Conservation (phyloP, 2,329 filamentous ascomycete genomes). For the Sporothrix euskadiensis region DNA sequence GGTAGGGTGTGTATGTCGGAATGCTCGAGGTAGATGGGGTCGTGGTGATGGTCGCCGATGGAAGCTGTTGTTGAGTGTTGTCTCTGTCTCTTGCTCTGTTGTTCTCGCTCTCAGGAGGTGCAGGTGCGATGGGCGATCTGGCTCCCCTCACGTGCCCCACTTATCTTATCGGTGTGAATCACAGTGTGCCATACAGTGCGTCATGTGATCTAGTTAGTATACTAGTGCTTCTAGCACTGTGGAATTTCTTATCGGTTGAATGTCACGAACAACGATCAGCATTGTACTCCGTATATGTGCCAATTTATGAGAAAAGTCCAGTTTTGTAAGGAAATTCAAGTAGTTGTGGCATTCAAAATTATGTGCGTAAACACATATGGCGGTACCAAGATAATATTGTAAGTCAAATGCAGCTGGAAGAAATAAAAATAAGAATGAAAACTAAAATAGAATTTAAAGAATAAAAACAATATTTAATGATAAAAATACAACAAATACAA, state of each 20-base stretch:
- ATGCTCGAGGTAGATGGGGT: neutral
- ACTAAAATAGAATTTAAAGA: neutral
- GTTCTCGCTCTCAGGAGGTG: slow-evolving; percentile 7
- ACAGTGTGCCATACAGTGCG: neutral
- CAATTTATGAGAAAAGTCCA: too few relatives aligned
- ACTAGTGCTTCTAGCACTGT: too few relatives aligned
- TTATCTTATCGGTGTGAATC: slow-evolving; percentile 6
- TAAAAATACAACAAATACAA: neutral
- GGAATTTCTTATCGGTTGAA: too few relatives aligned
- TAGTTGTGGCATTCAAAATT: too few relatives aligned
- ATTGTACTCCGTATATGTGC: too few relatives aligned
- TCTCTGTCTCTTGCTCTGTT: too few relatives aligned
- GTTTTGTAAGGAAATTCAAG: too few relatives aligned
- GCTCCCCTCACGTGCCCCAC: slow-evolving; percentile 21
- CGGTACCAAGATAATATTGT: too few relatives aligned
- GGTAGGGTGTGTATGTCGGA: neutral
- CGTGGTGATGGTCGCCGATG: neutral
- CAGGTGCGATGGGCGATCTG: slow-evolving; percentile 21
- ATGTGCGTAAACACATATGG: too few relatives aligned
- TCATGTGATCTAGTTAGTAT: neutral
- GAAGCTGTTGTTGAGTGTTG: neutral
- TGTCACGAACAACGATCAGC: too few relatives aligned
- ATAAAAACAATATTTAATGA: neutral
- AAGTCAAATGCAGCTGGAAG: too few relatives aligned
- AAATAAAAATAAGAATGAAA: neutral